Conservation (phyloP, 202 grass and related monocot species). For the Tripidium arundinaceum region DNA sequence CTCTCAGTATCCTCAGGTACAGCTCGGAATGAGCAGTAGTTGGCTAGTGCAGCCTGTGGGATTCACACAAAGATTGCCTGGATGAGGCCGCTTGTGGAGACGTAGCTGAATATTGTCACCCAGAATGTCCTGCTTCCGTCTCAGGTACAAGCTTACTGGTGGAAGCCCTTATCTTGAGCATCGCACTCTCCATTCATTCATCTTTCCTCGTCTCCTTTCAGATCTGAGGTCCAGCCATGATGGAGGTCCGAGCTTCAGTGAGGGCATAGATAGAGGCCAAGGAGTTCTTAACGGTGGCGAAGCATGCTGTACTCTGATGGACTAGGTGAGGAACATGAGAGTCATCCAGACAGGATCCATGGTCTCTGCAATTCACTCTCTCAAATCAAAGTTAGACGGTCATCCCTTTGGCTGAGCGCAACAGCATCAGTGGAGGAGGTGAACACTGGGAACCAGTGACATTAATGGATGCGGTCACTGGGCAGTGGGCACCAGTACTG, state of each 20-base stretch:
- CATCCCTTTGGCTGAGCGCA: not conserved
- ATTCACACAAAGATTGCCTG: not conserved
- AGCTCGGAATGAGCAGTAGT: not conserved
- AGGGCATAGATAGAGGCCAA: not conserved
- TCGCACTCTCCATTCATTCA: not conserved
- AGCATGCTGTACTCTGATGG: not conserved
- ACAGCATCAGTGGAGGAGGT: not conserved
- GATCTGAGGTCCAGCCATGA: not conserved
- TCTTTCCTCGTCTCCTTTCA: not conserved
- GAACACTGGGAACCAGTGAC: not conserved
- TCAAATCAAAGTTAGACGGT: not conserved
- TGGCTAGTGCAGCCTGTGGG: not conserved
- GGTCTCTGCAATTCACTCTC: not conserved
- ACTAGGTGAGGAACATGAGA: not conserved
- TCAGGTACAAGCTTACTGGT: not conserved
- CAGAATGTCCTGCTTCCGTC: not conserved
- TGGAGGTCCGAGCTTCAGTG: not conserved
- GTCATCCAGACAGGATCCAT: not conserved
- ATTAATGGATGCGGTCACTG: not conserved
- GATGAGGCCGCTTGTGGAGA: not conserved
- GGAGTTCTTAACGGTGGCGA: not conserved
- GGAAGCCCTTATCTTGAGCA: not conserved
- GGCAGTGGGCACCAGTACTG: not conserved
- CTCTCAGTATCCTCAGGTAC: not conserved
- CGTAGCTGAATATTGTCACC: not conserved